Evolutionary conservation across 2,329 filamentous ascomycete species (phyloP), one percentile per base, ranked within the genome.

Genomic region (Gaeumannomyces tritici): DNA sequence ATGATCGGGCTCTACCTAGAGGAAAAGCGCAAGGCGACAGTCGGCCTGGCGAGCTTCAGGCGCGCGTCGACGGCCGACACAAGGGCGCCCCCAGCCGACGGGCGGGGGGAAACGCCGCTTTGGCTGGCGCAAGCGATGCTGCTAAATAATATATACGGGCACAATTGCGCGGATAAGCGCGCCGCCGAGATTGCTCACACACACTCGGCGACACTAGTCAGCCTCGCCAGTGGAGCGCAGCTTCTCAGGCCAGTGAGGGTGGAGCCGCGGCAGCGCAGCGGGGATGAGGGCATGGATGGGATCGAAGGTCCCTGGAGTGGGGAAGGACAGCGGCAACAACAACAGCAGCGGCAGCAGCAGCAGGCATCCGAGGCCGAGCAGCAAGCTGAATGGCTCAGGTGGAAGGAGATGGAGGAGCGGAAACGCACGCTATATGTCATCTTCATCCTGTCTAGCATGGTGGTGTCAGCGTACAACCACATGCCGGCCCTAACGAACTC

Each of bases 61-160:
- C 80, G 80, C 70, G 76, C 79, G 12, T 74, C 79, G 24, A 70
- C 78, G 62, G 42, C 18, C 42, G 42, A 51, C 42, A n/a, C n/a
- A 21, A 73, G 75, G 61, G 81, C 83, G 64, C 18, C 47, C 8
- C 51, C 62, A 24, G 75, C 79, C 62, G 88, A 91, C 63, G 82
- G 82, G 60, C 81, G 85, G 21, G 83, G 86, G 54, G 86, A 91
- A 67, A 93, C 93, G 2, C 93, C 93, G 0, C 81, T 97, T 55
- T 98, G 93, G 93, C 82, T 99, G 29, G 92, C 98, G 21, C 95
- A 98, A 74, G 91, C 93, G 0, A 98, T 98, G 93, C 80, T 98
- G 11, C 81, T 99, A 60, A 98, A 96, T 71, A 90, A 98, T 51
- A 90, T 97, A 21, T 98, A 96, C 72, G 93, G 93, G 18, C 91